These are phyloP conservation scores for Cystobasidiopsis lactophilus DNA, from an alignment of 768 basidiomycete species.

Conservation along the genomic window DNA sequence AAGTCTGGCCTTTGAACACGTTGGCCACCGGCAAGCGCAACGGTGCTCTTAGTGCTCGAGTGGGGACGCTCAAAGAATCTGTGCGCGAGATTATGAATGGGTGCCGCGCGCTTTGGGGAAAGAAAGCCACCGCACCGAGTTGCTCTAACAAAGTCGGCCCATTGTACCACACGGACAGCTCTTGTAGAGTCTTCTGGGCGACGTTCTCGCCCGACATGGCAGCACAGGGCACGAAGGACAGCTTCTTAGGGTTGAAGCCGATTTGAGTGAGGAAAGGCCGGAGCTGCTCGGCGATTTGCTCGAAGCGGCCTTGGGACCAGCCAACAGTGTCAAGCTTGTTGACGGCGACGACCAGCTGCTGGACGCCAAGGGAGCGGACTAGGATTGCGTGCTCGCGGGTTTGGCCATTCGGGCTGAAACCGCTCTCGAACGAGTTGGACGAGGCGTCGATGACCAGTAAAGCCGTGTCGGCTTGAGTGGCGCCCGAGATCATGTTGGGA, in stretches of 20 bases:
- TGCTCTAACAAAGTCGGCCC: slow-evolving; percentile 66
- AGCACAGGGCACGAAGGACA: slow-evolving; percentile 64
- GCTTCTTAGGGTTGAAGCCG: slow-evolving; percentile 59
- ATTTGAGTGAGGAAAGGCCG: slow-evolving; percentile 65
- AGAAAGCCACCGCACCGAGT: slow-evolving; percentile 35
- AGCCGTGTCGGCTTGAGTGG: slow-evolving; percentile 87
- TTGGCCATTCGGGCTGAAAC: slow-evolving; percentile 83
- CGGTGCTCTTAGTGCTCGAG: slow-evolving; percentile 36
- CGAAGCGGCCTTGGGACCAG: slow-evolving; percentile 63
- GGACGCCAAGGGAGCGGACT: slow-evolving; percentile 74
- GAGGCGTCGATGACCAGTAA: slow-evolving; percentile 77
- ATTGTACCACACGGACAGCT: slow-evolving; percentile 51
- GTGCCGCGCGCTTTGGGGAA: background rate
- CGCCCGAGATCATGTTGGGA: slow-evolving; percentile 98
- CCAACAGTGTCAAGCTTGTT: slow-evolving; percentile 86
- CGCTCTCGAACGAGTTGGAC: slow-evolving; percentile 82
- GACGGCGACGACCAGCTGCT: slow-evolving; percentile 71
- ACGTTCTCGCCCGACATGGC: slow-evolving; percentile 82
- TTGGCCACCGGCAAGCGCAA: slow-evolving; percentile 79
- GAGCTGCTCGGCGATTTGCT: slow-evolving; percentile 53
- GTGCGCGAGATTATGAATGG: background rate
- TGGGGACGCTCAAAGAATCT: slow-evolving; percentile 10
- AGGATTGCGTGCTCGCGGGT: slow-evolving; percentile 84
- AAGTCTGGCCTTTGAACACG: slow-evolving; percentile 72
- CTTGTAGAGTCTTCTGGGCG: slow-evolving; percentile 28